These are phyloP conservation scores for Domatiomyces globalis DNA, from an alignment of 2,329 filamentous ascomycete genomes.

Conservation along the genomic window DNA sequence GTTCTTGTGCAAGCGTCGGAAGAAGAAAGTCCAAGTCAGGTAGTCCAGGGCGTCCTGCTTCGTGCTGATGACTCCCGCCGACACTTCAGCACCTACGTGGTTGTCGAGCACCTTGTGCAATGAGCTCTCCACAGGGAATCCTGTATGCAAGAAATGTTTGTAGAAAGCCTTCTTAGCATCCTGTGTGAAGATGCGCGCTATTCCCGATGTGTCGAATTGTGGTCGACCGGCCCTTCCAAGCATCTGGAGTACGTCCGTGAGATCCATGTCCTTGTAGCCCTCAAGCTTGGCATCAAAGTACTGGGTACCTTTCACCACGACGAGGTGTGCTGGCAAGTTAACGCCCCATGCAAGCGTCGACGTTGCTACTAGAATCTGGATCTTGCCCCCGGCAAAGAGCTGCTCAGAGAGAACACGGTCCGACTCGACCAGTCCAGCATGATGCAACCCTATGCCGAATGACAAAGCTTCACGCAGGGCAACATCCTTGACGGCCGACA, in stretches of 20 bases:
- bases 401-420: constrained; percentile 87
- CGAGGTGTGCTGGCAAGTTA: constrained; percentile 88
- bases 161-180: constrained; percentile 98
- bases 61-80: constrained; percentile 77
- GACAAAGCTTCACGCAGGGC: constrained; percentile 84
- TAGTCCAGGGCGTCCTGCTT: constrained; percentile 98
- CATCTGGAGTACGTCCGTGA: constrained; percentile 97
- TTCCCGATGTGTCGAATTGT: constrained; percentile 84
- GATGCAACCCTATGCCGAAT: constrained; percentile 93
- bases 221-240: constrained; percentile 86
- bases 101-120: constrained; percentile 94
- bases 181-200: constrained; percentile 93
- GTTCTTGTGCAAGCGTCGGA: constrained; percentile 92
- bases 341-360: constrained; percentile 97
- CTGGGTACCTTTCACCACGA: constrained; percentile 95
- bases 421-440: constrained; percentile 89
- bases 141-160: constrained; percentile 96
- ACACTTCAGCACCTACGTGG: constrained; percentile 88
- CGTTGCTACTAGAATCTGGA: constrained; percentile 89
- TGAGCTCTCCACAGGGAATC: constrained; percentile 92
- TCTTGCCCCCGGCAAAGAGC: constrained; percentile 93
- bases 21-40: constrained; percentile 99
- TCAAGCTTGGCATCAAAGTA: constrained; percentile 97
- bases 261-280: constrained; percentile 96
- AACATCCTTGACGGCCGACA: constrained; percentile 84